A percentile compares a stretch with the other conserved stretches of the same genome.
phyloP scores from a whole-genome alignment of 192 early-diverging fungal species.

The Backusella psychrophila region DNA sequence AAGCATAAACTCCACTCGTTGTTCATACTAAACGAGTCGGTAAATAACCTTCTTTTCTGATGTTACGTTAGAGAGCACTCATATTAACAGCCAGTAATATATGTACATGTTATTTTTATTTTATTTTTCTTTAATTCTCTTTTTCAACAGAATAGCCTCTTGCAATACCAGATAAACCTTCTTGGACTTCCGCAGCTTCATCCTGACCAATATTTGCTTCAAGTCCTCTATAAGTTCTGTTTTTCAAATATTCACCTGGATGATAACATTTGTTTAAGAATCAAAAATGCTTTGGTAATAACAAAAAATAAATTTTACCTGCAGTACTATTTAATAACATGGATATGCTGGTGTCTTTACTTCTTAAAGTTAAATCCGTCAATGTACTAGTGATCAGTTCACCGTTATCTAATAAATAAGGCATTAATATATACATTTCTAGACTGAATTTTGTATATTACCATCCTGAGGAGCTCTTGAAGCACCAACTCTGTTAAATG shows the following conservation, averaged over 20 bases:
- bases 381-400: conserved; percentile 22
- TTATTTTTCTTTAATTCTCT: not conserved
- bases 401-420: not conserved
- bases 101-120: not conserved
- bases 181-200: conserved; percentile 54
- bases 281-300: not conserved
- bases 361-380: conserved; percentile 30
- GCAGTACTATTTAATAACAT: conserved; percentile 30
- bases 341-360: conserved; percentile 19
- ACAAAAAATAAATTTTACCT: conserved; percentile 6
- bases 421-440: not conserved
- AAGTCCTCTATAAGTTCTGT: conserved; percentile 78
- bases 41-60: too few relatives aligned
- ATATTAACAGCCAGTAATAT: not conserved
- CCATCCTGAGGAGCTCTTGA: not conserved
- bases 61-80: too few relatives aligned
- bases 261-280: not conserved
- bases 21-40: too few relatives aligned
- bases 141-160: conserved; percentile 63
- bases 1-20: too few relatives aligned
- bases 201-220: conserved; percentile 69
- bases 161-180: conserved; percentile 89
- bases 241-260: conserved; percentile 64
- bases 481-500: conserved; percentile 40
- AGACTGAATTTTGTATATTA: not conserved